Conservation (phyloP, 306 rosid genomes). For the Quillaja saponaria region DNA sequence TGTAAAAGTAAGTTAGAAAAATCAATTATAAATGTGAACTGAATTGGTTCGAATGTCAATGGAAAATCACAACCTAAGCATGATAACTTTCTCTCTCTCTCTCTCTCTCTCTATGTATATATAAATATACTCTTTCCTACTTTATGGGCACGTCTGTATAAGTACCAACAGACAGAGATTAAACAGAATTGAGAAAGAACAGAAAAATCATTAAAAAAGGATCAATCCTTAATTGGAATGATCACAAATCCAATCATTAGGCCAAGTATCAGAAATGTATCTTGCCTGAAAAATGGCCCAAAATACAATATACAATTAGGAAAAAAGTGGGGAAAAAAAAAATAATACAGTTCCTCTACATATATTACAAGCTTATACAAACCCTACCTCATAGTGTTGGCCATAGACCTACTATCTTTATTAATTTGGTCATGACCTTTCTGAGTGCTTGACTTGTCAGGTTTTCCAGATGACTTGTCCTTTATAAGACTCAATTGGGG, state of each 20-base stretch:
- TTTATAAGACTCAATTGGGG: conserved; percentile 35
- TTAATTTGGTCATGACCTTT: conserved; percentile 37
- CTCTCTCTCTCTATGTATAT: too few relatives aligned
- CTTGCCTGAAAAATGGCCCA: conserved; percentile 13
- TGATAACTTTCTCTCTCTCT: too few relatives aligned
- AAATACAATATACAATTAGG: conserved; percentile 16
- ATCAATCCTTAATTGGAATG: too few relatives aligned
- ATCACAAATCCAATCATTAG: conserved; percentile 14
- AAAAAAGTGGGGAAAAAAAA: too few relatives aligned
- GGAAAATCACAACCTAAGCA: conserved; percentile 26
- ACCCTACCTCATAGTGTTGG: conserved; percentile 54
- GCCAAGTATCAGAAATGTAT: conserved; percentile 17
- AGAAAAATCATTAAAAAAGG: conserved; percentile 22
- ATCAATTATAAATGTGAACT: neutral
- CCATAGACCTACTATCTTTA: conserved; percentile 28
- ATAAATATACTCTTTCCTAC: conserved; percentile 15
- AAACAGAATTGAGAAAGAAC: conserved; percentile 14
- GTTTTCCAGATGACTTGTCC: conserved; percentile 41
- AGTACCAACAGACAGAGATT: conserved; percentile 4
- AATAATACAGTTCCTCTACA: conserved; percentile 18
- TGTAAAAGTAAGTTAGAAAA: too few relatives aligned
- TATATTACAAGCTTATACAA: conserved; percentile 19
- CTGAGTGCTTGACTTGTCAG: conserved; percentile 31
- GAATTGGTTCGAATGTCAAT: conserved; percentile 19
- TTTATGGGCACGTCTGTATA: conserved; percentile 20